Percentiles rank a stretch among this genome's conserved stretches.
Conservation (phyloP, 2,329 filamentous ascomycete species). For the Trichoderma atroviride region DNA sequence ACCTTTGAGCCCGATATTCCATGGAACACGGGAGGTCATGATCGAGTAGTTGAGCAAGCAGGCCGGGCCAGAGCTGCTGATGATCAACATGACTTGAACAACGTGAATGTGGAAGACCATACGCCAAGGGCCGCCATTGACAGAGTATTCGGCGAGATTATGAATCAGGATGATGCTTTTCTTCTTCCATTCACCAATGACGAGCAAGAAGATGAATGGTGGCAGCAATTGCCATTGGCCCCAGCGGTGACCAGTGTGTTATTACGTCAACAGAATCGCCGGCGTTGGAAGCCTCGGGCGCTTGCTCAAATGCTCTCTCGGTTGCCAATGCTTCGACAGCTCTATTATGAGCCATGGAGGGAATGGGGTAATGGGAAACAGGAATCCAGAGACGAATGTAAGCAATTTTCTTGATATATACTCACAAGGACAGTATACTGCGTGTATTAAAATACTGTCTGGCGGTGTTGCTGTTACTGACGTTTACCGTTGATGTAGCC, state of each 20-base stretch:
- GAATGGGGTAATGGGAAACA: constrained; percentile 30
- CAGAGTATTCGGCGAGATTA: constrained; percentile 32
- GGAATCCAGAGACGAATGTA: not conserved
- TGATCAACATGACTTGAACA: not conserved
- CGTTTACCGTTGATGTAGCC: not conserved
- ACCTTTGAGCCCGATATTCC: constrained; percentile 28
- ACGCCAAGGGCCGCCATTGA: not conserved
- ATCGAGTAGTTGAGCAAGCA: not conserved
- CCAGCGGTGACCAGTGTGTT: constrained; percentile 38
- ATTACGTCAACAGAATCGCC: constrained; percentile 41
- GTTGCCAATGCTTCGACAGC: constrained; percentile 39
- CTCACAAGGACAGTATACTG: too few relatives aligned
- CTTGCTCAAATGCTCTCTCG: constrained; percentile 37
- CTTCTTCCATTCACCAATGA: not conserved
- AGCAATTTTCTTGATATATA: not conserved
- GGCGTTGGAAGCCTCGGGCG: constrained; percentile 35
- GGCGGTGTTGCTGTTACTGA: not conserved
- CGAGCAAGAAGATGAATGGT: not conserved
- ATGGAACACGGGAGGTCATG: not conserved
- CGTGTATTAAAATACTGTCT: too few relatives aligned
- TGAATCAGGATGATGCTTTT: constrained; percentile 21
- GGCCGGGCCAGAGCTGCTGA: not conserved
- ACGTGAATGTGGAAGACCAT: too few relatives aligned
- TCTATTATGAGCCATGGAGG: constrained; percentile 44
- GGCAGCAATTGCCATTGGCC: constrained; percentile 31